Percentiles rank a stretch among this genome's conserved stretches.
Evolutionary conservation across 257 asterid genomes (phyloP).

Genomic region (Solanum sitiens): DNA sequence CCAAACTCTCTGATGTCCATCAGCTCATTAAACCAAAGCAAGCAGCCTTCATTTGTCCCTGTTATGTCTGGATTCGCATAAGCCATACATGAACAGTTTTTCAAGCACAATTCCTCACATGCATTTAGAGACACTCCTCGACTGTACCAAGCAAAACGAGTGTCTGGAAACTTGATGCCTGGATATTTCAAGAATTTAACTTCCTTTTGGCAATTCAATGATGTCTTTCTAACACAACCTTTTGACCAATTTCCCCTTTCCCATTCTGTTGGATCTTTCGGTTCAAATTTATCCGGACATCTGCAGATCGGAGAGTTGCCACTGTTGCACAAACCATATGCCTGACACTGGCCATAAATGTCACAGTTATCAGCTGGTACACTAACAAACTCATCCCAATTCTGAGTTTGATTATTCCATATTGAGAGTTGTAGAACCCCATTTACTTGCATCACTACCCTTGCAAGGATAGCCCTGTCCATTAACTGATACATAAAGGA

Average conservation of each 20-base stretch:
- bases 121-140: background rate
- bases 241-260: conserved; percentile 10
- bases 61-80: background rate
- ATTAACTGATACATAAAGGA: conserved; percentile 10
- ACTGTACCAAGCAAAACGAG: background rate
- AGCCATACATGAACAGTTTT: background rate
- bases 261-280: conserved; percentile 20
- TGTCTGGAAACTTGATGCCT: conserved; percentile 23
- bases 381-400: conserved; percentile 12
- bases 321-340: conserved; percentile 19
- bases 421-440: conserved; percentile 6
- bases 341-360: conserved; percentile 15
- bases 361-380: conserved; percentile 20
- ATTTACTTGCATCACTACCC: conserved; percentile 12
- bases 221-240: conserved; percentile 21
- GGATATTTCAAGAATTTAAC: conserved; percentile 18
- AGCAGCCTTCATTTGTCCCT: background rate
- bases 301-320: conserved; percentile 1
- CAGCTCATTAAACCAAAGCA: background rate
- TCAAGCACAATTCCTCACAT: conserved; percentile 5
- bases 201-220: conserved; percentile 7
- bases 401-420: conserved; percentile 11
- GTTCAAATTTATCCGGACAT: conserved; percentile 25
- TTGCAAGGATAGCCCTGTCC: conserved; percentile 16
- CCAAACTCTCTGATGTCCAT: background rate